A percentile compares a stretch with the other conserved stretches of the same genome.
Conservation (phyloP, 495 filamentous ascomycete species). For the Baudoinia panamericana region DNA sequence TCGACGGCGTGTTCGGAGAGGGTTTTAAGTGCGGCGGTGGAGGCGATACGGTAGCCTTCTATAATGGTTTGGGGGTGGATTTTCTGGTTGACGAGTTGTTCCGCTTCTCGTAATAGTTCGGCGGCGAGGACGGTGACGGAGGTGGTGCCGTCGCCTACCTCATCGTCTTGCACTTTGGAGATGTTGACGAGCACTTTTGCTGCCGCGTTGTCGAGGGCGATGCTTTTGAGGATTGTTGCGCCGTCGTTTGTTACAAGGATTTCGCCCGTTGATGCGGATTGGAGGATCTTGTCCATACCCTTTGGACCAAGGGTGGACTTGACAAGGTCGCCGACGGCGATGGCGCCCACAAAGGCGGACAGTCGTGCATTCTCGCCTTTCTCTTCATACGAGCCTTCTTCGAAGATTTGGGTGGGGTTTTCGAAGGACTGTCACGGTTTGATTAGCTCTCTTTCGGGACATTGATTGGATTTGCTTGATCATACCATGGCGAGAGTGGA, state of each 20-base stretch:
- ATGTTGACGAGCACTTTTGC: constrained; percentile 98
- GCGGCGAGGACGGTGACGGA: constrained; percentile 87
- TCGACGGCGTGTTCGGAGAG: constrained; percentile 76
- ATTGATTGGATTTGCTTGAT: background rate
- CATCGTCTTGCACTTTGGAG: constrained; percentile 97
- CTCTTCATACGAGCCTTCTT: constrained; percentile 85
- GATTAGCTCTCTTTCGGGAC: background rate
- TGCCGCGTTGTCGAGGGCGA: constrained; percentile 96
- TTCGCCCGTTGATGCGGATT: constrained; percentile 94
- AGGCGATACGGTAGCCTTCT: constrained; percentile 95
- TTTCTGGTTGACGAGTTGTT: constrained; percentile 92
- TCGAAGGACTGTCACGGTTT: constrained; percentile 35
- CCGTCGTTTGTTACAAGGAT: constrained; percentile 99
- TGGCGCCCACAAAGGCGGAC: constrained; percentile 61
- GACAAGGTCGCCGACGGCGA: constrained; percentile 90
- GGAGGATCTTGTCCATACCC: constrained; percentile 99
- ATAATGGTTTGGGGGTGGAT: constrained; percentile 99
- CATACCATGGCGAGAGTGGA: no score
- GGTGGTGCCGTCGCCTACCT: constrained; percentile 92
- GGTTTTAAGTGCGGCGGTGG: constrained; percentile 68
- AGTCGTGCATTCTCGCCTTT: constrained; percentile 99
- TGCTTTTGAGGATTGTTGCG: constrained; percentile 93
- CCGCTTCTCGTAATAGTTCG: constrained; percentile 88
- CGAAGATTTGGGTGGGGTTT: constrained; percentile 97
- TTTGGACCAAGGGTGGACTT: constrained; percentile 96